Conservation (phyloP, 805 yeast genomes). For the Myxozyma vanderwaltii region DNA sequence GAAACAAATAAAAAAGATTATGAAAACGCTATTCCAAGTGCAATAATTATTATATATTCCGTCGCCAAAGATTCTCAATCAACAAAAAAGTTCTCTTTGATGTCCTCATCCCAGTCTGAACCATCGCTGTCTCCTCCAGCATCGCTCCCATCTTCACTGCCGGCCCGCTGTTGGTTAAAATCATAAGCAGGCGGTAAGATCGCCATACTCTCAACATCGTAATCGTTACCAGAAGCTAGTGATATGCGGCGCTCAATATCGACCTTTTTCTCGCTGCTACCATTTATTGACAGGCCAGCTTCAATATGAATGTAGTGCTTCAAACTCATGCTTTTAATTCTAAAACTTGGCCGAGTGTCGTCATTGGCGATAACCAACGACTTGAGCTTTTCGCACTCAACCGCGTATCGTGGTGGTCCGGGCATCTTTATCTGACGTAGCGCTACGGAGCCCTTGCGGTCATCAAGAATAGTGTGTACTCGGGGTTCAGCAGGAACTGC, state of each 20-base stretch:
- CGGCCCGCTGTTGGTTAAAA: not conserved
- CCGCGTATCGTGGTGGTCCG: conserved; percentile 8
- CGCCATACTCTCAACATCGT: conserved; percentile 5
- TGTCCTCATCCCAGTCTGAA: conserved; percentile 12
- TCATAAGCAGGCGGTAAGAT: conserved; percentile 21
- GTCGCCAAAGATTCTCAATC: not conserved
- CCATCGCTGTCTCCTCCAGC: not conserved
- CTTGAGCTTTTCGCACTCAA: conserved; percentile 11
- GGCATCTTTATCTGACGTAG: not conserved
- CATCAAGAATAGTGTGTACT: not conserved
- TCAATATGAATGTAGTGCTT: conserved; percentile 1
- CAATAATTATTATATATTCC: not conserved
- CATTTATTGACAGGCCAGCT: conserved; percentile 16
- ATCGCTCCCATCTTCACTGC: not conserved
- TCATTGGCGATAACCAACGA: not conserved
- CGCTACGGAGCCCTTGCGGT: not conserved
- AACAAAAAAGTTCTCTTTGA: conserved; percentile 10
- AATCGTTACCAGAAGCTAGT: conserved; percentile 13
- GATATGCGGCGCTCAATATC: not conserved
- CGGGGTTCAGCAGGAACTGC: not conserved
- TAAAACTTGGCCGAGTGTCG: conserved; percentile 10
- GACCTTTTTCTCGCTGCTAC: conserved; percentile 5
- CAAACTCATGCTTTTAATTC: conserved; percentile 11
- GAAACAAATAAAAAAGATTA: too few relatives aligned
- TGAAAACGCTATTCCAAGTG: not conserved